phyloP scores from a whole-genome alignment of 129 eudicot genomes.

The Helichrysum umbraculigerum region DNA sequence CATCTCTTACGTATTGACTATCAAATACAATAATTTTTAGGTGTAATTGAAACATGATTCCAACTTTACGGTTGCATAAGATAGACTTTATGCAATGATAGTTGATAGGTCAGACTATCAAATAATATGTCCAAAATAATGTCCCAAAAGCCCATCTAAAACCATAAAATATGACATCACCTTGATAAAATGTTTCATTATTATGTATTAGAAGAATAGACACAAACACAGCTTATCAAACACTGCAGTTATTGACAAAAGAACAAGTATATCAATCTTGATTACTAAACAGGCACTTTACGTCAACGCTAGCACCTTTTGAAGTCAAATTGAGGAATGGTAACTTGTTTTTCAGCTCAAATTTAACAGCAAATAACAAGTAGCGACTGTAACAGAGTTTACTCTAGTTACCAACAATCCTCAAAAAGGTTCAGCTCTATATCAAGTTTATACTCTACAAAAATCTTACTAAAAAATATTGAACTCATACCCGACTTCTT shows the following conservation, averaged over 20 bases:
- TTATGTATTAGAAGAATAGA: neutral
- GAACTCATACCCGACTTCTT: too few species aligned
- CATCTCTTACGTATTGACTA: neutral
- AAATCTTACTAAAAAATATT: neutral
- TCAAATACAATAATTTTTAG: neutral
- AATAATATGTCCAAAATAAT: neutral
- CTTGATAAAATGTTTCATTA: neutral
- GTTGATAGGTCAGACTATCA: neutral
- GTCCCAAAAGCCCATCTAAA: neutral
- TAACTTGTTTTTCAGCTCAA: neutral
- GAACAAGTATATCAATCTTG: neutral
- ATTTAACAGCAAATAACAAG: neutral
- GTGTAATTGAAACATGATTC: neutral
- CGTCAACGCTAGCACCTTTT: slow-evolving; percentile 7
- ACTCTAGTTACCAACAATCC: neutral
- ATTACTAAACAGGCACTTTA: neutral
- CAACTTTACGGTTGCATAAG: too few species aligned
- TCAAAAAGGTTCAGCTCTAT: neutral
- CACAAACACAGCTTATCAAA: slow-evolving; percentile 11
- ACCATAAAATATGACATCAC: neutral
- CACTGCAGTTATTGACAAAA: neutral
- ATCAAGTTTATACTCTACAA: slow-evolving; percentile 10
- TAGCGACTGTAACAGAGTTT: neutral
- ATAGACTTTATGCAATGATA: neutral
- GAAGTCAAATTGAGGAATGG: slow-evolving; percentile 2